Evolutionary conservation across 257 asterid species (phyloP), one percentile per base, ranked within the genome.

Genomic region (Solanum commersonii): DNA sequence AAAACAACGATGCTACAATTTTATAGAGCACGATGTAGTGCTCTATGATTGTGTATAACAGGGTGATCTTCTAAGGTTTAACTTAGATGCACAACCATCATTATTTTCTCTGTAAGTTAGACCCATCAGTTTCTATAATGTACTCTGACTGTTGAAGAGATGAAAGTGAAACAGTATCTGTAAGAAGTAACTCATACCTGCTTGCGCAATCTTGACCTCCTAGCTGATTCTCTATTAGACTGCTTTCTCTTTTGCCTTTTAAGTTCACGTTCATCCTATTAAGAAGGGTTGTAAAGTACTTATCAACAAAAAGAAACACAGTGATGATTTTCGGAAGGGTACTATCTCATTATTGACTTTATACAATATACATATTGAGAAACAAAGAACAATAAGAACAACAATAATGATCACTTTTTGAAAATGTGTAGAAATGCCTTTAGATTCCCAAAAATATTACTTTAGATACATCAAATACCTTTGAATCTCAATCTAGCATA

Each of bases 181-280:
- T 49, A 31, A 29, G 35, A 82, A 82, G 40, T 49, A 82, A 82
- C 70, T 82, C 85, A 37, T 88, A 96, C 99, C 99, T 97, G 99
- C 90, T 97, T 97, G 74, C 99, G 97, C 73, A 97, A 90, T 90
- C 99, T 94, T 89, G 99, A 96, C 76, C 99, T 94, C 89, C 99
- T 93, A 85, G 99, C 99, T 87, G 99, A 97, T 94, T 97, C 99
- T 72, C 99, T 92, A 88, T 97, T 97, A 34, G 99, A 97, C 88
- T 95, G 99, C 92, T 97, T 97, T 89, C 99, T 90, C 95, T 96
- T 96, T 89, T 95, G 99, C 87, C 94, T 91, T 92, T 97, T 97
- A 81, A 96, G 52, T 92, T 97, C 99, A 68, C 99, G 96, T 90
- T 97, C 99, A 88, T 97, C 98, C 98, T 94, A 95, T 73, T 42